These are phyloP conservation scores for Podaxis rugospora DNA, from an alignment of 768 basidiomycete species.

Conservation along the genomic window DNA sequence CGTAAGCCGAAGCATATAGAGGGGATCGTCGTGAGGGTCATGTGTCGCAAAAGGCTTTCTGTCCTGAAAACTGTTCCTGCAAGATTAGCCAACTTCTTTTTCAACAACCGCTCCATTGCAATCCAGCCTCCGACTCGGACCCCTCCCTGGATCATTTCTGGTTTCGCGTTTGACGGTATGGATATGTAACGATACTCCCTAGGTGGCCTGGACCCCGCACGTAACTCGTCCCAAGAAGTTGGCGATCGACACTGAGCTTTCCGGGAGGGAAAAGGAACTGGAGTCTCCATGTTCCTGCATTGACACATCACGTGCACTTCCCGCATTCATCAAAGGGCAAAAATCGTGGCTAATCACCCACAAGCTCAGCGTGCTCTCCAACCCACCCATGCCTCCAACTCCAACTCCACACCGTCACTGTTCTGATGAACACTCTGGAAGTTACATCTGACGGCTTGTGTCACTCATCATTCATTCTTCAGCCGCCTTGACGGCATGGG, in stretches of 20 bases:
- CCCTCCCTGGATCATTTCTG: neutral
- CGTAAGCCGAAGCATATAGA: too few relatives aligned
- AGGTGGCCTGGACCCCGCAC: neutral
- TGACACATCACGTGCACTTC: neutral
- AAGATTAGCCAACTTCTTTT: neutral
- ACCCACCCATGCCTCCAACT: neutral
- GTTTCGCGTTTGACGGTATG: neutral
- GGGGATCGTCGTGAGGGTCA: too few relatives aligned
- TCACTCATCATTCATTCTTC: too few relatives aligned
- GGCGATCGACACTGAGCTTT: neutral
- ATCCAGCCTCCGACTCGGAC: neutral
- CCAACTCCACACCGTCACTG: neutral
- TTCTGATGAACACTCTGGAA: neutral
- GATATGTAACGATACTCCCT: neutral
- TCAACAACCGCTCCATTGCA: neutral
- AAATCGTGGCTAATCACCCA: neutral
- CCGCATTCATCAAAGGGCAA: neutral
- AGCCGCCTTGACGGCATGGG: too few relatives aligned
- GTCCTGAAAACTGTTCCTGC: neutral
- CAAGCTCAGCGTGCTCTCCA: neutral
- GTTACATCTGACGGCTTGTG: neutral
- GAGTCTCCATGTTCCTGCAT: neutral
- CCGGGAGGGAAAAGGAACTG: neutral
- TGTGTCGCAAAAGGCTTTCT: too few relatives aligned
- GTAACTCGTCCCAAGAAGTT: constrained; percentile 1